phyloP scores from a whole-genome alignment of 1,284 basidiomycete genomes.

The Cystobasidiaceae sp. region DNA sequence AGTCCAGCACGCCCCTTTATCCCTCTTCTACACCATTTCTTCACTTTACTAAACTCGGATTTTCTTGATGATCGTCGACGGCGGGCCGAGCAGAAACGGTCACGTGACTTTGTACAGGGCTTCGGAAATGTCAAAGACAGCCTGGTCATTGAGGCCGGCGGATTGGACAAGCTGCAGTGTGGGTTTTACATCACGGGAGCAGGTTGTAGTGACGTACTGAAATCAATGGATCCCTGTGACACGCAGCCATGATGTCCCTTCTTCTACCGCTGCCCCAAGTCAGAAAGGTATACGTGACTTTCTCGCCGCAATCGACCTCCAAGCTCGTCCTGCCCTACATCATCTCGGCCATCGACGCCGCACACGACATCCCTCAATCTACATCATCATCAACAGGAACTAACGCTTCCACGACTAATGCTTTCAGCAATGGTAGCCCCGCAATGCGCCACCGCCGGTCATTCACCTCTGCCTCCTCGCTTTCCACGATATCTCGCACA shows the following conservation, averaged over 20 bases:
- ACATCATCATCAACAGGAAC: neutral
- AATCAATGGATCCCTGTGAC: no score
- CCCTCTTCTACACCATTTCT: no score
- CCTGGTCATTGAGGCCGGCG: constrained; percentile 6
- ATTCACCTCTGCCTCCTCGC: constrained; percentile 6
- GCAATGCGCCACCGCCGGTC: constrained; percentile 17
- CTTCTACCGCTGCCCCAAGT: constrained; percentile 21
- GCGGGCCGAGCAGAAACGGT: neutral
- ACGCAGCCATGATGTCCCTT: neutral
- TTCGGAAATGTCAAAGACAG: constrained; percentile 5
- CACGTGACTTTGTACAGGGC: constrained; percentile 30
- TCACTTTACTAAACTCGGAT: no score
- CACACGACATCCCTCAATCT: neutral
- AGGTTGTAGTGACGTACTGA: no score
- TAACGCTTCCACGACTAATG: no score
- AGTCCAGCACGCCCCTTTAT: no score
- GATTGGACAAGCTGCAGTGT: constrained; percentile 7
- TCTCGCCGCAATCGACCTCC: neutral
- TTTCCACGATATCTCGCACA: constrained; percentile 11
- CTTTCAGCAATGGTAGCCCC: neutral
- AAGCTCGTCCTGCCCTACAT: constrained; percentile 10
- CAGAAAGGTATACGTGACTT: constrained; percentile 17
- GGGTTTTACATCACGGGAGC: neutral
- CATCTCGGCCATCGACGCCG: constrained; percentile 1
- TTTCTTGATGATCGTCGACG: neutral